Evolutionary conservation across 2,329 filamentous ascomycete species (phyloP).

Genomic region (Sclerotinia borealis): DNA sequence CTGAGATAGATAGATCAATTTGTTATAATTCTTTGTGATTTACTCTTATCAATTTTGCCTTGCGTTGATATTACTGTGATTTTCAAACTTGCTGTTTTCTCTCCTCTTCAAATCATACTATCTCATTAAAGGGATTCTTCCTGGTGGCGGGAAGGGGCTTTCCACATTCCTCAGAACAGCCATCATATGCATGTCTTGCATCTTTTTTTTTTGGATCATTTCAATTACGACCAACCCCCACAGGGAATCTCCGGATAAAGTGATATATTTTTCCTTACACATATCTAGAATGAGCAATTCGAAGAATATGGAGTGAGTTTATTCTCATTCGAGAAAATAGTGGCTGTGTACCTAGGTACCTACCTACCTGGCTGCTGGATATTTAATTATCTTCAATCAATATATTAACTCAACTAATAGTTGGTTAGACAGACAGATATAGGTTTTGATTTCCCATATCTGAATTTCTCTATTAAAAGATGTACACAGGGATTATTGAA

Average conservation of each 20-base stretch:
- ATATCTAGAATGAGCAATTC: not conserved
- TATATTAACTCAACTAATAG: too few relatives aligned
- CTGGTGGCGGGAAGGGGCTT: not conserved
- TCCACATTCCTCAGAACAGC: not conserved
- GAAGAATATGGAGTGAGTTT: not conserved
- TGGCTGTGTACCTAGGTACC: not conserved
- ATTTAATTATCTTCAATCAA: not conserved
- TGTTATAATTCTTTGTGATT: not conserved
- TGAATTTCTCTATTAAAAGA: not conserved
- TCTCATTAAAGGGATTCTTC: not conserved
- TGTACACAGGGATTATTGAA: not conserved
- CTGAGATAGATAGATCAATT: not conserved
- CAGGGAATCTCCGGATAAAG: not conserved
- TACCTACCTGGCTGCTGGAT: too few relatives aligned
- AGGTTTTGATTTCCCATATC: too few relatives aligned
- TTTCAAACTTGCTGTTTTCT: too few relatives aligned
- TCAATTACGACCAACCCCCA: too few relatives aligned
- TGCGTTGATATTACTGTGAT: not conserved
- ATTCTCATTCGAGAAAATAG: not conserved
- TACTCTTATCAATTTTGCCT: not conserved
- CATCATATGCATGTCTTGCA: constrained; percentile 1
- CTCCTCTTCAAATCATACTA: not conserved
- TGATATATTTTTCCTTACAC: not conserved
- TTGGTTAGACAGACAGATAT: too few relatives aligned
- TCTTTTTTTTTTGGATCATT: too few relatives aligned